Conservation (phyloP, 345 rosid species). For the Ceriops zippeliana region DNA sequence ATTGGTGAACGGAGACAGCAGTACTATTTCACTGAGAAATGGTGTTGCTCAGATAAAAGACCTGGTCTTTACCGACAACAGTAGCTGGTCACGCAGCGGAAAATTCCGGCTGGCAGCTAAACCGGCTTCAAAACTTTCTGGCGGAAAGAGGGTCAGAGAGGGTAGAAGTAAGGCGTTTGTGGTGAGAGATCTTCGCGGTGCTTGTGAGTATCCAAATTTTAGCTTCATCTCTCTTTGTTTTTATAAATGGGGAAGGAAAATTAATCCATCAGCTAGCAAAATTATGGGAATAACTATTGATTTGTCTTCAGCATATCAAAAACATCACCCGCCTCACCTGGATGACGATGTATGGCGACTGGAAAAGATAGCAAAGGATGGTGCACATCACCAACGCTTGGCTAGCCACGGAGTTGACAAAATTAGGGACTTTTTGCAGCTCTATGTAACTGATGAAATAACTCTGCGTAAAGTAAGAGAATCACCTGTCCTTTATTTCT, state of each 20-base stretch:
- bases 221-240: not conserved
- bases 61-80: conserved; percentile 64
- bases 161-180: conserved; percentile 61
- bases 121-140: conserved; percentile 25
- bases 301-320: conserved; percentile 49
- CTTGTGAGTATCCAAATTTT: conserved; percentile 43
- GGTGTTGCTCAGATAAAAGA: conserved; percentile 51
- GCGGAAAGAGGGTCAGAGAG: conserved; percentile 47
- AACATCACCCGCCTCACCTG: conserved; percentile 64
- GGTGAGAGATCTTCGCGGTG: conserved; percentile 87
- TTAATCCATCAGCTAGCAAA: not conserved
- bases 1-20: conserved; percentile 54
- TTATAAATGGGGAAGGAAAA: no score
- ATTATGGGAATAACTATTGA: conserved; percentile 5
- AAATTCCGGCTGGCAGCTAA: conserved; percentile 73
- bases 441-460: conserved; percentile 17
- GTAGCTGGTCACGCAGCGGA: conserved; percentile 72
- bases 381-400: conserved; percentile 43
- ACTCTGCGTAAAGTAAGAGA: conserved; percentile 43
- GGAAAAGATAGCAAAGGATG: conserved; percentile 63
- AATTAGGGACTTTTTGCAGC: conserved; percentile 45
- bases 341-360: conserved; percentile 71
- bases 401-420: conserved; percentile 15
- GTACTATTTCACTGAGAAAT: conserved; percentile 29
- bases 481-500: not conserved